Percentiles rank a stretch among this genome's conserved stretches.
Evolutionary conservation across 192 early-diverging fungal species (phyloP).

Genomic region (Backusella morwellensis): DNA sequence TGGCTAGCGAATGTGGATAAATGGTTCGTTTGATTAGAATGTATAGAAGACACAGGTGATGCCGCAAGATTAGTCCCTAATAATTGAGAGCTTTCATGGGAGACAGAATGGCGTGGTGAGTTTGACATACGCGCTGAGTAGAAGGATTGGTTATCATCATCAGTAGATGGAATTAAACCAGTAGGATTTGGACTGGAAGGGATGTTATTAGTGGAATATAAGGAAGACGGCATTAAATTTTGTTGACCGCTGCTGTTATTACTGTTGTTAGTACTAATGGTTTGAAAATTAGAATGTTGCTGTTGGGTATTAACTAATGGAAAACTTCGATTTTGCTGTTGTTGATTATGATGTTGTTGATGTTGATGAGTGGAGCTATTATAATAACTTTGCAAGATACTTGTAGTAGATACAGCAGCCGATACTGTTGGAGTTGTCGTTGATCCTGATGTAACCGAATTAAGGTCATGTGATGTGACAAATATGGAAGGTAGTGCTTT

Average conservation of each 20-base stretch:
- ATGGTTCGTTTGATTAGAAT: background rate
- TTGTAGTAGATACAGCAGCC: background rate
- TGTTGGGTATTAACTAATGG: background rate
- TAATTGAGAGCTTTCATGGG: background rate
- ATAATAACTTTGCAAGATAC: constrained; percentile 4
- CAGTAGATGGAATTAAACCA: constrained; percentile 11
- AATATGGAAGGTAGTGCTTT: constrained; percentile 25
- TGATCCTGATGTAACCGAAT: background rate
- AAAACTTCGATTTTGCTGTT: background rate
- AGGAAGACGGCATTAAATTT: background rate
- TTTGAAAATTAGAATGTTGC: background rate
- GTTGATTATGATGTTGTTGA: background rate
- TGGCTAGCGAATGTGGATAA: background rate
- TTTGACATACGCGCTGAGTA: constrained; percentile 4
- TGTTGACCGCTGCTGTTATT: background rate
- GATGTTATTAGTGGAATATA: constrained; percentile 2
- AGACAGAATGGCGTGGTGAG: background rate
- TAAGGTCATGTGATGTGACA: constrained; percentile 24
- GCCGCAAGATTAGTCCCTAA: background rate
- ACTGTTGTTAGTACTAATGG: background rate
- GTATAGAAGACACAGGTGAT: background rate
- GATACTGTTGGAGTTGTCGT: background rate
- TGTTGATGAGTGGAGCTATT: background rate
- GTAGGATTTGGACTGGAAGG: constrained; percentile 24
- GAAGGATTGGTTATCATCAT: constrained; percentile 15